A percentile compares a stretch with the other conserved stretches of the same genome.
Evolutionary conservation across 352 stramenopile genomes (phyloP).

Genomic region (Globisporangium rhizosaccharum): DNA sequence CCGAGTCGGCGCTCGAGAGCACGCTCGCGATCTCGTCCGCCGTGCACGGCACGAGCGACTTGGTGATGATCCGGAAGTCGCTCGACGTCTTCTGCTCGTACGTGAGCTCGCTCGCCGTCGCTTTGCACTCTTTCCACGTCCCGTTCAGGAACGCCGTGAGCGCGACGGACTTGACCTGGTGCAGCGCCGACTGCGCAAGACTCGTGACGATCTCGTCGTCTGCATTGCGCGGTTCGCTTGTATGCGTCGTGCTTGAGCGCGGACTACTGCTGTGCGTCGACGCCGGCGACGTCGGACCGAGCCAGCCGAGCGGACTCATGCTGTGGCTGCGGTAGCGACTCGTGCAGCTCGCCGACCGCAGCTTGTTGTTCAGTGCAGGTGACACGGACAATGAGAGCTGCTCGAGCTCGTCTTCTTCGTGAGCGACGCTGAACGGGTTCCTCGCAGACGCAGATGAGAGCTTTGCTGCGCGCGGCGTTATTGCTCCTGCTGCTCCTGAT

Average conservation of each 20-base stretch:
- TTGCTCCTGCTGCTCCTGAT: background rate
- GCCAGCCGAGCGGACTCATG: background rate
- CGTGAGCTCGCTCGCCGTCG: slow-evolving; percentile 2
- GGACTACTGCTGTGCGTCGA: slow-evolving; percentile 9
- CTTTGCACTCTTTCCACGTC: slow-evolving; percentile 7
- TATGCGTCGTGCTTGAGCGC: slow-evolving; percentile 3
- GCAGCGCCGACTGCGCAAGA: slow-evolving; percentile 12
- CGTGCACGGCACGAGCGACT: slow-evolving; percentile 17
- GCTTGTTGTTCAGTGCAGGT: background rate
- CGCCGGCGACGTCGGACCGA: slow-evolving; percentile 4
- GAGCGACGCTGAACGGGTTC: slow-evolving; percentile 9
- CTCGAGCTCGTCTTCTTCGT: slow-evolving; percentile 1
- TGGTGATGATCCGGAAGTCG: slow-evolving; percentile 17
- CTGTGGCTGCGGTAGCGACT: slow-evolving; percentile 14
- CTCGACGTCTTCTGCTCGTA: slow-evolving; percentile 10
- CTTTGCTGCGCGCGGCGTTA: background rate
- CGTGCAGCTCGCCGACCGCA: slow-evolving; percentile 6
- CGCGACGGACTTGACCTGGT: slow-evolving; percentile 7
- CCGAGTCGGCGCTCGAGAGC: slow-evolving; percentile 16
- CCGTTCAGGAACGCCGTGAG: slow-evolving; percentile 3
- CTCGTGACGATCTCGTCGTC: slow-evolving; percentile 13
- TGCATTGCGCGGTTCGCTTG: background rate
- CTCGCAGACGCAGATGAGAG: background rate
- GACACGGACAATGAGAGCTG: background rate
- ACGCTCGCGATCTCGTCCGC: slow-evolving; percentile 16